Evolutionary conservation across 345 rosid genomes (phyloP), one percentile per base, ranked within the genome.

Genomic region (Populus pruinosa): DNA sequence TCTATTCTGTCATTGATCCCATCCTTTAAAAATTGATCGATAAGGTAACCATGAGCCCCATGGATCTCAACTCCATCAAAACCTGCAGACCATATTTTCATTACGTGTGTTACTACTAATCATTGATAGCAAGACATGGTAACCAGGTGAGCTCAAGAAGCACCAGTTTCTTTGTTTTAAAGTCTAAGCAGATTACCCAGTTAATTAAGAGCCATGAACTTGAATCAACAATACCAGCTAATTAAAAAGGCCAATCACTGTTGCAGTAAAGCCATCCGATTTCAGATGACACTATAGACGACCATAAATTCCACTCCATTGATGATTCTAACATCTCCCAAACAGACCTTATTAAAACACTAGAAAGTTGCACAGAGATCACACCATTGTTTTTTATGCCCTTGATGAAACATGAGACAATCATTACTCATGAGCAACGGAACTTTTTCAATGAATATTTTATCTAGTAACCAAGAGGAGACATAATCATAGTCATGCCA

Each of bases 51-150:
- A 67, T 94, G 97, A 0, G 95, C 98, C 43, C 94, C 94, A 49
- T 91, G 98, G 76, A 93, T 87, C 88, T 94, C 97, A 74, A 93
- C 81, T 35, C 97, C 97, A 79, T 93, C 95, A 65, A 94, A 94
- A 47, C 98, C 92, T 89, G 84, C 12, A 82, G 69, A 35, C 23
- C 35, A 16, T 14, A 39, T n/a, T 2, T 49, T 35, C 61, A 44
- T n/a, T 14, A 36, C 23, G 5, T 38, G 50, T 9, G 14, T n/a
- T 21, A 43, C 33, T 21, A 33, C 33, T n/a, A 44, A 59, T 36
- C 44, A n/a, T 21, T 77, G 56, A 44, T 63, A 4, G 2, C 0
- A 6, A 53, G 0, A 44, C 8, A 44, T 1, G 61, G 29, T 1
- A 43, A 33, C 61, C 53, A 35, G 47, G 35, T 59, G 36, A 73